Base-by-base conservation (phyloP, 805 yeast species). In the Saturnispora mendoncae region DNA sequence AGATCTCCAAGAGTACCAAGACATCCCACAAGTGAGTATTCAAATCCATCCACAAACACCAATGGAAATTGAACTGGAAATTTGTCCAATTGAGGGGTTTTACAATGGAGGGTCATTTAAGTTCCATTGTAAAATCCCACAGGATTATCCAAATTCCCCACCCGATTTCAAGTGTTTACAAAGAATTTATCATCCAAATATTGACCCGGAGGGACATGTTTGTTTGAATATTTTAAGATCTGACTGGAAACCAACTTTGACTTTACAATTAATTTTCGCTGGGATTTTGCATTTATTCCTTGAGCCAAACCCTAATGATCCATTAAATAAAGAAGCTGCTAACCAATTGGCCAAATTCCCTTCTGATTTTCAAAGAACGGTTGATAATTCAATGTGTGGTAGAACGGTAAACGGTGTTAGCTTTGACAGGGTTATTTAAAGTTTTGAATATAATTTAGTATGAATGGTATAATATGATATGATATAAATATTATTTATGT, bases 171-270 rank as follows among this genome's bases (percentile, higher is more conserved):
- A 72, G 50, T 82, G 94, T 52, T 40, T 67, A 24, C 72, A 78
- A 40, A 78, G 71, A 54, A 84, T 90, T 4, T 90, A 83, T 62
- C 98, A 90, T 57, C 98, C 98, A 10, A 90, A 90, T 55, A 90
- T 90, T 49, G 96, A 90, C 57, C 57, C 76, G 17, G 81, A 84
- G 33, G 97, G 97, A 0, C 90, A 87, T 55, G 84, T 90, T 5
- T 90, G 98, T 56, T 69, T 90, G 46, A 90, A 90, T 56, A 88
- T 90, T 27, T 67, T 90, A 45, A 68, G 97, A 51, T 95, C 88
- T 58, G 97, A 90, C 58, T 90, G 98, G 98, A 78, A 87, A 23
- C 97, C 98, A 0, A 95, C 87, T 0, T 67, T 90, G 50, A 84
- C 82, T 44, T 64, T 90, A 54, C 85, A 83, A 56, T 71, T 88